These are phyloP conservation scores for Heliamphora pulchella DNA, from an alignment of 179 eudicot species.

Conservation along the genomic window DNA sequence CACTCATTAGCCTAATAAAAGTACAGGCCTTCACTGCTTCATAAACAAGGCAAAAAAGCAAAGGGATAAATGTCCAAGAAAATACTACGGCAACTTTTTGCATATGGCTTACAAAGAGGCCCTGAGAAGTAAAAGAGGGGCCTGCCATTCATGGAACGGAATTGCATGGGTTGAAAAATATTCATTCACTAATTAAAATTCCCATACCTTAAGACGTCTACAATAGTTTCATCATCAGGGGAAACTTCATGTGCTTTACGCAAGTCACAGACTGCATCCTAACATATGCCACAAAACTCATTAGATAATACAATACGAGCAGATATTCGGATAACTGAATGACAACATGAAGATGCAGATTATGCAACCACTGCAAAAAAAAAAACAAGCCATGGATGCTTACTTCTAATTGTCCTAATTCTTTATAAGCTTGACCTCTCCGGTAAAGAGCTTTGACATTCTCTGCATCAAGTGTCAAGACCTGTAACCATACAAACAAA, in stretches of 20 bases:
- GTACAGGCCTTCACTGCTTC: background rate
- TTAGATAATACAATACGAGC: constrained; percentile 15
- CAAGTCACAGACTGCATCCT: constrained; percentile 83
- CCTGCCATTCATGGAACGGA: background rate
- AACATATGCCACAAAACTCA: constrained; percentile 1
- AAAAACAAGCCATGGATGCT: constrained; percentile 19
- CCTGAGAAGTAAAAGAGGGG: background rate
- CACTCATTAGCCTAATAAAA: background rate
- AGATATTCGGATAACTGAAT: background rate
- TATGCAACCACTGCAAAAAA: background rate
- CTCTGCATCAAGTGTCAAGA: constrained; percentile 56
- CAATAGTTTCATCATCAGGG: constrained; percentile 87
- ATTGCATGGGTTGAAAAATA: background rate
- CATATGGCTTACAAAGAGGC: background rate
- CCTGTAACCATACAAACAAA: constrained; percentile 36
- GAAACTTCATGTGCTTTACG: constrained; percentile 74
- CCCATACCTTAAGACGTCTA: constrained; percentile 71
- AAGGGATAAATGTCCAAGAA: background rate
- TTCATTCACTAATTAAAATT: background rate
- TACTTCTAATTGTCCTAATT: constrained; percentile 61
- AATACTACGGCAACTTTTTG: background rate
- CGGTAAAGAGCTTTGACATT: constrained; percentile 94
- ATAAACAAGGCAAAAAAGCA: background rate
- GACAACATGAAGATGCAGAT: constrained; percentile 5
- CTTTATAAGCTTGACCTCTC: constrained; percentile 94